Base-by-base conservation (phyloP, 2,329 filamentous ascomycete species). In the Talaromyces rugulosus region DNA sequence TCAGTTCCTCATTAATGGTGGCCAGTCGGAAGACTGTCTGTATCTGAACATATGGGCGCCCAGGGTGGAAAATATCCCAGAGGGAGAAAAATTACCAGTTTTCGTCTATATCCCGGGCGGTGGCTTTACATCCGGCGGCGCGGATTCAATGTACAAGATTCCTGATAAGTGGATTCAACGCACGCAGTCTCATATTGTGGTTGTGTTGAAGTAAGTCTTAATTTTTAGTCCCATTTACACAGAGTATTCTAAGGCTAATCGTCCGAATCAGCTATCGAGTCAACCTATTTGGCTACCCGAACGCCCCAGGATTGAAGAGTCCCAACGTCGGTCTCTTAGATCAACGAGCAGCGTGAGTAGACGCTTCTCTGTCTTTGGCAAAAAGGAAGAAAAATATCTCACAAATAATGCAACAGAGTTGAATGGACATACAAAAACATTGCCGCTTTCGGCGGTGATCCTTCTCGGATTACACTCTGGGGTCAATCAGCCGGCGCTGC, bases 361-460 rank as follows among this genome's bases (percentile, higher is more conserved):
- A 23, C 16, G 5, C 16, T 23, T 14, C 14, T 50, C 27, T 7
- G 4, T 5, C 33, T 34, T 27, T 58, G 16, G 5, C 16, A 16
- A 36, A 36, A 36, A 14, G 11, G 2, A 36, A n/a, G 23, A 14
- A 4, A 3, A n/a, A n/a, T 40, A 4, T 40, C 16, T 40, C 16
- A n/a, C 36, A 40, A n/a, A 40, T 14, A n/a, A 4, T n/a, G 36
- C 4, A 50, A 12, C 12, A 58, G 56, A 3, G 44, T 58, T 16
- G 56, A 58, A 58, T 58, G 56, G 56, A 47, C 51, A 7, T 33
- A 51, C 16, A 47, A 58, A 7, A 58, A 58, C 18, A 58, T 58
- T 27, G 56, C 36, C 42, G 36, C 36, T 40, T 40, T 40, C 36
- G 36, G 36, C 36, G 36, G 36, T 8, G 36, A 40, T n/a, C 16